Conservation (phyloP, 495 filamentous ascomycete genomes). For the Xylaria castorea region DNA sequence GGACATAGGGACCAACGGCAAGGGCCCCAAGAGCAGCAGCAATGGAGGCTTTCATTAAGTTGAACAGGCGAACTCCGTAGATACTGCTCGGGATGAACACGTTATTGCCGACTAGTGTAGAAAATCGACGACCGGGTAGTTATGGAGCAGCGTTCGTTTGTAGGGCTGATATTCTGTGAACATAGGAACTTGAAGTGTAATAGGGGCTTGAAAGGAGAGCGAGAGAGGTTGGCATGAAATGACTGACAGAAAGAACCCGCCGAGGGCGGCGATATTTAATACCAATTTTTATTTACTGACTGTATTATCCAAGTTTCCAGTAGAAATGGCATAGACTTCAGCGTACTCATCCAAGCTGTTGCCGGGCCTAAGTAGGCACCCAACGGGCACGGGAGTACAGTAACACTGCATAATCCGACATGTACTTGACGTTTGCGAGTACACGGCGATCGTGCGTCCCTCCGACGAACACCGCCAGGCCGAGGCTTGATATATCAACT, state of each 20-base stretch:
- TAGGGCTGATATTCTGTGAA: background rate
- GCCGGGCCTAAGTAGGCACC: background rate
- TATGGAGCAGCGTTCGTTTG: background rate
- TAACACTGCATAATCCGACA: background rate
- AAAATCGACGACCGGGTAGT: background rate
- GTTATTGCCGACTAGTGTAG: background rate
- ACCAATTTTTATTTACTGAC: background rate
- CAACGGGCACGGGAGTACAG: background rate
- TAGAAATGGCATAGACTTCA: background rate
- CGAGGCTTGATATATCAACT: background rate
- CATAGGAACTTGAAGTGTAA: background rate
- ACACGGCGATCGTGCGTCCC: background rate
- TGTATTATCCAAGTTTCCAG: background rate
- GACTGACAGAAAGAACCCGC: background rate
- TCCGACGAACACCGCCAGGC: background rate
- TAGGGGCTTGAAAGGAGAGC: background rate
- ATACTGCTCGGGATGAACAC: background rate
- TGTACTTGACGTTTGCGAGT: background rate
- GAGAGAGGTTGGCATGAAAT: too few relatives aligned
- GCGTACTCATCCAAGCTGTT: background rate
- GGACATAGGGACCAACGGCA: constrained; percentile 19
- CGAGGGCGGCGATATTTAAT: background rate
- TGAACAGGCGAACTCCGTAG: background rate
- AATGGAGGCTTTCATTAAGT: constrained; percentile 21
- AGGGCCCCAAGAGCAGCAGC: constrained; percentile 15